These are phyloP conservation scores for Amanita jacksonii DNA, from an alignment of 768 basidiomycete species.

Conservation along the genomic window DNA sequence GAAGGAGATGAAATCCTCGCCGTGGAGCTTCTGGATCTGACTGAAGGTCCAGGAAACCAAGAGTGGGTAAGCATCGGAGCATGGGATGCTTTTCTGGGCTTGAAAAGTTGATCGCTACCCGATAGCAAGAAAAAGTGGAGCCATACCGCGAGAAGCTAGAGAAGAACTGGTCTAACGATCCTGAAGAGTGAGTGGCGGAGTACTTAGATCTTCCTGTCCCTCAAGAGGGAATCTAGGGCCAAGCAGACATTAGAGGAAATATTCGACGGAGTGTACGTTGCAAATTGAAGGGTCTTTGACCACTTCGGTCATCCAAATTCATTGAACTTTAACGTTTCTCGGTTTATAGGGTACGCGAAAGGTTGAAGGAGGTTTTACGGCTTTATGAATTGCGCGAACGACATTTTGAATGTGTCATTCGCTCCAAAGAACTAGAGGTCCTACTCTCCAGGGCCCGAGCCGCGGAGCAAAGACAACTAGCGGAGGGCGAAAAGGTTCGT, in stretches of 20 bases:
- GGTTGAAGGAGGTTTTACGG: conserved; percentile 77
- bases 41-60: conserved; percentile 54
- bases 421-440: conserved; percentile 87
- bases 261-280: conserved; percentile 73
- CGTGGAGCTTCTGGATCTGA: conserved; percentile 86
- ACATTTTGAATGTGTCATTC: conserved; percentile 87
- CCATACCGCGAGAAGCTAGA: conserved; percentile 59
- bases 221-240: conserved; percentile 36
- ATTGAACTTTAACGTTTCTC: conserved; percentile 1
- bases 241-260: conserved; percentile 70
- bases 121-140: conserved; percentile 59
- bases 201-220: not conserved
- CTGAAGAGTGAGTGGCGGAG: conserved; percentile 48
- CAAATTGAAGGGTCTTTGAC: conserved; percentile 5
- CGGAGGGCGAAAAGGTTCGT: conserved; percentile 61
- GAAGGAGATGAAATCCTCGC: conserved; percentile 85
- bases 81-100: not conserved
- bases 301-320: not conserved
- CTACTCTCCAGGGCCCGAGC: conserved; percentile 79
- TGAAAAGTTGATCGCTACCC: conserved; percentile 5
- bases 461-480: conserved; percentile 79
- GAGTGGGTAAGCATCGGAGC: conserved; percentile 40
- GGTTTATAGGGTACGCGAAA: conserved; percentile 60
- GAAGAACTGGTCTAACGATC: conserved; percentile 77
- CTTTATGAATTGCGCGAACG: conserved; percentile 87